Conservation (phyloP, 2,329 filamentous ascomycete species). For the Thelonectria blattea region DNA sequence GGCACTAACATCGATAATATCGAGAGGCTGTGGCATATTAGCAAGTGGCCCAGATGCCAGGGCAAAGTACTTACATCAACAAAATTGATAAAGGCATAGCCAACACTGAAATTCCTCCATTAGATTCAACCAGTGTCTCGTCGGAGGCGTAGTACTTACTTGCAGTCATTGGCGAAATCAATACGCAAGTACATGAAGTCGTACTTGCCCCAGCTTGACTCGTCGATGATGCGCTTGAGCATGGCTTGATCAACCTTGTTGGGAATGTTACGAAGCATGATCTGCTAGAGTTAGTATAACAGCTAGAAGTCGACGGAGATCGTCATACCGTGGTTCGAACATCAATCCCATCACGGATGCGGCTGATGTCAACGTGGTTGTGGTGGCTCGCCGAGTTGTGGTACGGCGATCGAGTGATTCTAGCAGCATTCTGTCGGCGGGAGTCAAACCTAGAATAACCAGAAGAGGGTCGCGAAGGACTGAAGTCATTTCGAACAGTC, state of each 20-base stretch:
- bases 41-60: constrained; percentile 22
- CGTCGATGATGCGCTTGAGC: constrained; percentile 80
- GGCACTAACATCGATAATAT: constrained; percentile 71
- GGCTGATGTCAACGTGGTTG: constrained; percentile 66
- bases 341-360: constrained; percentile 70
- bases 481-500: constrained; percentile 46
- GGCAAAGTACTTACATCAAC: constrained; percentile 64
- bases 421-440: constrained; percentile 57
- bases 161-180: constrained; percentile 83
- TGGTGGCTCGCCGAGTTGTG: constrained; percentile 59
- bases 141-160: constrained; percentile 58
- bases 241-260: constrained; percentile 83
- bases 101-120: constrained; percentile 66
- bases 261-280: constrained; percentile 95
- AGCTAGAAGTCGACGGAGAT: neutral
- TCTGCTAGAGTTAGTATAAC: constrained; percentile 52
- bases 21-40: constrained; percentile 64
- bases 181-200: constrained; percentile 97
- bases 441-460: constrained; percentile 45
- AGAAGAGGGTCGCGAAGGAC: constrained; percentile 47
- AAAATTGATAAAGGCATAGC: constrained; percentile 98
- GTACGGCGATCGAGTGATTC: constrained; percentile 53
- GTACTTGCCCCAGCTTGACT: constrained; percentile 80
- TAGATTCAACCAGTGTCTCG: constrained; percentile 30
- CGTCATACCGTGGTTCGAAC: constrained; percentile 74